These are phyloP conservation scores for Colletotrichum incanum DNA, from an alignment of 2,329 filamentous ascomycete genomes.

Conservation along the genomic window DNA sequence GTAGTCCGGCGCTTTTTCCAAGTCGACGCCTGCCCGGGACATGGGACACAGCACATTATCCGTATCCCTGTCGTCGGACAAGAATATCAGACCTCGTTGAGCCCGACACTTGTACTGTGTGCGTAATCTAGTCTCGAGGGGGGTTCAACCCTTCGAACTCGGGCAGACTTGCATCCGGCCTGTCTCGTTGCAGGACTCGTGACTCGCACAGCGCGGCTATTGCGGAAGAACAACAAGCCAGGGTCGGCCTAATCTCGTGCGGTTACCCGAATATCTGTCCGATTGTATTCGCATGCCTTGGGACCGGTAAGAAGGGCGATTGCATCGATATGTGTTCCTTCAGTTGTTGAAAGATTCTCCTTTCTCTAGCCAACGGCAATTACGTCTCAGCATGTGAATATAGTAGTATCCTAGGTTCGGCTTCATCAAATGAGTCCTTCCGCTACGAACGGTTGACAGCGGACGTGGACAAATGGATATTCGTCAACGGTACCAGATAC, in stretches of 20 bases:
- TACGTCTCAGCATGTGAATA: not conserved
- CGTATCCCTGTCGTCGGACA: conserved; percentile 7
- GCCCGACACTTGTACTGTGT: not conserved
- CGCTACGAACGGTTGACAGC: not conserved
- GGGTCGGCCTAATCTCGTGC: conserved; percentile 25
- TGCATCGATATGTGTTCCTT: conserved; percentile 14
- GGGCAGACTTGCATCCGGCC: not conserved
- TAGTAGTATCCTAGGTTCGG: not conserved
- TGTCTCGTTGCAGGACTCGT: not conserved
- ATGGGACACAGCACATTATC: not conserved
- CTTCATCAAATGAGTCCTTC: too few relatives aligned
- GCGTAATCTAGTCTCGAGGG: not conserved
- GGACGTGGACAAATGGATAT: not conserved
- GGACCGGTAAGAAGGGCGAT: conserved; percentile 13
- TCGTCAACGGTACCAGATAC: not conserved
- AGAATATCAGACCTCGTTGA: conserved; percentile 1
- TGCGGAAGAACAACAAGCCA: not conserved
- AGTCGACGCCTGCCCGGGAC: not conserved
- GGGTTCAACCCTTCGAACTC: not conserved
- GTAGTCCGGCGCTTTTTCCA: not conserved
- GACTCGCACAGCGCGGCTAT: not conserved
- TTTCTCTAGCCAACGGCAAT: not conserved
- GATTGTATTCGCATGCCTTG: conserved; percentile 8
- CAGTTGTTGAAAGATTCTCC: fast-evolving
- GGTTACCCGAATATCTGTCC: not conserved